These are phyloP conservation scores for Cutaneotrichosporon mucoides DNA, from an alignment of 1,284 basidiomycete genomes.

Conservation along the genomic window DNA sequence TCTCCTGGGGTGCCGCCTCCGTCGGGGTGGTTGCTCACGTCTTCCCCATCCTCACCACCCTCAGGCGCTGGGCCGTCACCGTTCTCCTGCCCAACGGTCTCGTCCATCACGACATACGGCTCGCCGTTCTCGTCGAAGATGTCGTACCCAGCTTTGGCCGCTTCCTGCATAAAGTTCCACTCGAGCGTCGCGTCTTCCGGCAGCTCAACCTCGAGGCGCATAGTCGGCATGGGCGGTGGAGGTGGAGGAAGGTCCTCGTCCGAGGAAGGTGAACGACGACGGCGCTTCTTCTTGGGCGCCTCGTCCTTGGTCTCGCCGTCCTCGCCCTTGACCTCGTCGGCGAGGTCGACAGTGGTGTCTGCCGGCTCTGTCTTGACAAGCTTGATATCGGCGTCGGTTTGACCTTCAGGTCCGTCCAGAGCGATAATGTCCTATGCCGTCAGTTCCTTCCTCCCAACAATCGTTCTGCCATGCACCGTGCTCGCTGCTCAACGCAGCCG, in stretches of 20 bases:
- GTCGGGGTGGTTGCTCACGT: no score
- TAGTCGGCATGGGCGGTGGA: constrained; percentile 43
- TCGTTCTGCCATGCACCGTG: no score
- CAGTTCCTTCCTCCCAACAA: not conserved
- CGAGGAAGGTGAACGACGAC: constrained; percentile 24
- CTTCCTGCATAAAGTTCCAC: constrained; percentile 40
- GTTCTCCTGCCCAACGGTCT: not conserved
- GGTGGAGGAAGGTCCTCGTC: constrained; percentile 43
- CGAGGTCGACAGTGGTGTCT: no score
- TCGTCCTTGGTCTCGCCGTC: constrained; percentile 3
- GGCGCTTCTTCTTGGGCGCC: constrained; percentile 27
- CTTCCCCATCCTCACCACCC: no score
- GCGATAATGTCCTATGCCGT: constrained; percentile 17
- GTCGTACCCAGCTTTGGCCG: constrained; percentile 23
- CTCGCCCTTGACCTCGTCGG: not conserved
- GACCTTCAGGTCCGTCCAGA: constrained; percentile 16
- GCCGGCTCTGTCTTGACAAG: constrained; percentile 8
- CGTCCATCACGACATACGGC: no score
- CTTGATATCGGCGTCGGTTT: not conserved
- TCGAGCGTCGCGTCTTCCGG: constrained; percentile 24
- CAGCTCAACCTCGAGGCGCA: constrained; percentile 32
- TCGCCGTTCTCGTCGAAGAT: not conserved
- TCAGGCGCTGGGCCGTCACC: not conserved
- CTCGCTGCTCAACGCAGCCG: no score
- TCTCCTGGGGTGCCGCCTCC: no score